A percentile compares a stretch with the other conserved stretches of the same genome.
phyloP scores from a whole-genome alignment of 805 yeast genomes.

The Yarrowia osloensis region DNA sequence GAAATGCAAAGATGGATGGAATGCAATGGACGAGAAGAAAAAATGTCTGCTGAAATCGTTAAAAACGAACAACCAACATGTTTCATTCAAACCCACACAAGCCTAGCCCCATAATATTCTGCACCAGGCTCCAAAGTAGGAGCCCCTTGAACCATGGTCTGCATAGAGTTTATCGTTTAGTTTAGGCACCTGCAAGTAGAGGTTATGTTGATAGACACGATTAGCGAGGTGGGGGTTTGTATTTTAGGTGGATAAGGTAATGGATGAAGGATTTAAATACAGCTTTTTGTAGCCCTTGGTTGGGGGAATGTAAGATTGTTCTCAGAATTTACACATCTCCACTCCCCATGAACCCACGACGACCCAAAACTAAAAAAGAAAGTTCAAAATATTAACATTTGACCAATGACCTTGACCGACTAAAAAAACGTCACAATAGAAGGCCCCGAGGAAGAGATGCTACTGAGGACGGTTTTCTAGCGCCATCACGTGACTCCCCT shows the following conservation, averaged over 20 bases:
- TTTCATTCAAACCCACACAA: not conserved
- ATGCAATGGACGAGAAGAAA: not conserved
- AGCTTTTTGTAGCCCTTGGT: too few species aligned
- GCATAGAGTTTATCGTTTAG: not conserved
- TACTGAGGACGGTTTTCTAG: too few species aligned
- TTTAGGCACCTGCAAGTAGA: slow-evolving; percentile 11
- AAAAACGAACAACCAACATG: not conserved
- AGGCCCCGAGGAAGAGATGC: not conserved
- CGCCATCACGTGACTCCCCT: not conserved
- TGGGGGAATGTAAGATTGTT: too few species aligned
- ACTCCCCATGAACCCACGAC: too few species aligned
- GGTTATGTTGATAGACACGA: not conserved
- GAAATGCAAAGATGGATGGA: not conserved
- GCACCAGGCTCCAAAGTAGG: slow-evolving; percentile 7
- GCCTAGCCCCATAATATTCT: slow-evolving; percentile 17
- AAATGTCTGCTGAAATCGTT: not conserved
- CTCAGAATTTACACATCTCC: too few species aligned
- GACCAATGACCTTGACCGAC: not conserved
- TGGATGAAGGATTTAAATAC: not conserved
- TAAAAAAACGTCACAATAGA: not conserved
- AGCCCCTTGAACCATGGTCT: not conserved
- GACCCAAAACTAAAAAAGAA: not conserved
- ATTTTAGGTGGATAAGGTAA: not conserved
- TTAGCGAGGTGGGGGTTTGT: slow-evolving; percentile 1
- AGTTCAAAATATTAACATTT: not conserved